Percentiles rank a stretch among this genome's conserved stretches.
These are phyloP conservation scores for Mycena kentingensis DNA, from an alignment of 768 basidiomycete genomes.

Conservation along the genomic window DNA sequence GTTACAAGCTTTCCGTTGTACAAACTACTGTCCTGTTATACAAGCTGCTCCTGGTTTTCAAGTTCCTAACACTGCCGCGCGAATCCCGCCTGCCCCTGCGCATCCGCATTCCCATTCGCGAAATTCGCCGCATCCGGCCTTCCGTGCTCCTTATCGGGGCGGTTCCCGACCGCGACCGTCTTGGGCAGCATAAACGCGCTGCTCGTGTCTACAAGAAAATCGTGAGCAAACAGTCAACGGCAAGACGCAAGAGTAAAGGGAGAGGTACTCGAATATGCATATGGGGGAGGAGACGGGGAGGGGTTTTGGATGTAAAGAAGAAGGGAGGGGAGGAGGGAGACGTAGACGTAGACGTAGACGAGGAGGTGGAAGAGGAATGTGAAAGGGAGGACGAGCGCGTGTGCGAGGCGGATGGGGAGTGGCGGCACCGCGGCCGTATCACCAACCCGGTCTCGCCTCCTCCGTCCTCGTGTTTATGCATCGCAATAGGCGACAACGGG, in stretches of 20 bases:
- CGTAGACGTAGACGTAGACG: slow-evolving; percentile 1
- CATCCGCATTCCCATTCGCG: slow-evolving; percentile 35
- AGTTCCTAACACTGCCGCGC: no score
- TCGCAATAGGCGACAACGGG: no score
- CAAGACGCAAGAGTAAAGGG: background rate
- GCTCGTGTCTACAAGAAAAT: slow-evolving; percentile 18
- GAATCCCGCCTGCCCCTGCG: no score
- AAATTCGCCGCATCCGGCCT: slow-evolving; percentile 46
- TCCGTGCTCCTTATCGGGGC: slow-evolving; percentile 42
- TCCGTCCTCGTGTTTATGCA: no score
- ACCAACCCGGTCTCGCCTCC: no score
- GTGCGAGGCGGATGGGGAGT: no score
- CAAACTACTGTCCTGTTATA: no score
- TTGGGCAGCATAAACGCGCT: slow-evolving; percentile 29
- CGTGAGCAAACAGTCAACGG: background rate
- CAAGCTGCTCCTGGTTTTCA: slow-evolving; percentile 18
- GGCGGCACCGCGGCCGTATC: no score
- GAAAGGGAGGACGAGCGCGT: no score
- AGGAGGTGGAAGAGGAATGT: slow-evolving; percentile 16
- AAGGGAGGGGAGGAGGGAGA: background rate
- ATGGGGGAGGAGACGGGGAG: background rate
- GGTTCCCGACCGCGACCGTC: no score
- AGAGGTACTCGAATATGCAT: slow-evolving; percentile 1
- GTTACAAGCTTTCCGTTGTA: no score
- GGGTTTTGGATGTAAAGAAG: no score